Evolutionary conservation across 192 early-diverging fungal species (phyloP), one percentile per base, ranked within the genome.

Genomic region (Dimargaris cristalligena): DNA sequence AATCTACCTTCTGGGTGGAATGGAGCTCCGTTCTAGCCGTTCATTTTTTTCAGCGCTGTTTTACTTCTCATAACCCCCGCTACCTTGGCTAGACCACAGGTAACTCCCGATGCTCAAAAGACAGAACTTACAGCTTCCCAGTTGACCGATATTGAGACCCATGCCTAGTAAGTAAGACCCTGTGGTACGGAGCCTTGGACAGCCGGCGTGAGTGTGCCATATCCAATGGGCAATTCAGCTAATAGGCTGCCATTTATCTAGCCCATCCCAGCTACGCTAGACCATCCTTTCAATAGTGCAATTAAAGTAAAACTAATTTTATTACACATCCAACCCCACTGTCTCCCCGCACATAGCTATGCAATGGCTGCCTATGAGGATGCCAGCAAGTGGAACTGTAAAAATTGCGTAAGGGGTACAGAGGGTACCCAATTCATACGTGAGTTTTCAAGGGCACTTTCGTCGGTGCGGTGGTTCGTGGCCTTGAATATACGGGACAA

Each of bases 101-200:
- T n/a, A n/a, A n/a, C n/a, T n/a, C n/a, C n/a, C n/a, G n/a, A n/a
- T n/a, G n/a, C n/a, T n/a, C n/a, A n/a, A n/a, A n/a, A n/a, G n/a
- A n/a, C n/a, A n/a, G n/a, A n/a, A n/a, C n/a, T n/a, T n/a, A n/a
- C n/a, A n/a, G n/a, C n/a, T n/a, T n/a, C n/a, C n/a, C n/a, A n/a
- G n/a, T n/a, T n/a, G n/a, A n/a, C n/a, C n/a, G n/a, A n/a, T n/a
- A 41, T 41, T 16, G 8, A 16, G 38, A 41, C 38, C 38, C 16
- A 41, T 41, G 38, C 38, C 38, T 41, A 41, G 38, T 41, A 41
- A 41, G 38, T 41, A n/a, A n/a, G n/a, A n/a, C n/a, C n/a, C n/a
- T n/a, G n/a, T n/a, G n/a, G n/a, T n/a, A n/a, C n/a, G n/a, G n/a
- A n/a, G n/a, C n/a, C n/a, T n/a, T n/a, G n/a, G n/a, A n/a, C n/a